phyloP scores from a whole-genome alignment of 2,329 filamentous ascomycete genomes.

The Cladosporium sp. region DNA sequence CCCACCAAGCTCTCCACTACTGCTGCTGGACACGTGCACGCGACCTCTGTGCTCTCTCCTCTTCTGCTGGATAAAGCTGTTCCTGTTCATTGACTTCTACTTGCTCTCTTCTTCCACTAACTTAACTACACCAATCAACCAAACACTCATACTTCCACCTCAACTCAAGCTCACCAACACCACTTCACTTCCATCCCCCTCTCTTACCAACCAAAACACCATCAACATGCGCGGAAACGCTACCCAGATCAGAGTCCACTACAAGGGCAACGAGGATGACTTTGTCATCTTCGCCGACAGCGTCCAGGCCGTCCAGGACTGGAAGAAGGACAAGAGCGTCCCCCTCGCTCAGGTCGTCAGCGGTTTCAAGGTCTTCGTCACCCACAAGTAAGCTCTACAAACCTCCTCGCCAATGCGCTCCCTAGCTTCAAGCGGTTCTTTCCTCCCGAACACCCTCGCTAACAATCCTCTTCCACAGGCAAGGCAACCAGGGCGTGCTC shows the following conservation, averaged over 20 bases:
- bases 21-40: slow-evolving; percentile 1
- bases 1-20: slow-evolving; percentile 7
- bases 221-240: slow-evolving; percentile 58
- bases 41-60: slow-evolving; percentile 1
- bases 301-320: slow-evolving; percentile 64
- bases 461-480: slow-evolving; percentile 47
- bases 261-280: slow-evolving; percentile 68
- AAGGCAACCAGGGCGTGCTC: slow-evolving; percentile 75
- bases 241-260: slow-evolving; percentile 72
- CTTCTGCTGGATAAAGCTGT: slow-evolving; percentile 9
- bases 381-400: slow-evolving; percentile 76
- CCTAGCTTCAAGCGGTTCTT: not conserved
- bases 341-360: slow-evolving; percentile 81
- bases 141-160: slow-evolving; percentile 4
- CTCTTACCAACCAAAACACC: slow-evolving; percentile 34
- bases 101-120: not conserved
- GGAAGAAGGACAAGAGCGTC: slow-evolving; percentile 72
- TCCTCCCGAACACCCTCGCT: not conserved
- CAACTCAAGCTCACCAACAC: not conserved
- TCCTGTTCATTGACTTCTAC: slow-evolving; percentile 8
- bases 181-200: slow-evolving; percentile 28
- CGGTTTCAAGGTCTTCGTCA: slow-evolving; percentile 83
- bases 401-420: not conserved
- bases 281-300: slow-evolving; percentile 64
- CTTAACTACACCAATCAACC: slow-evolving; percentile 4